Evolutionary conservation across 805 yeast species (phyloP), one percentile per base, ranked within the genome.

Genomic region (Candida multigemmis): DNA sequence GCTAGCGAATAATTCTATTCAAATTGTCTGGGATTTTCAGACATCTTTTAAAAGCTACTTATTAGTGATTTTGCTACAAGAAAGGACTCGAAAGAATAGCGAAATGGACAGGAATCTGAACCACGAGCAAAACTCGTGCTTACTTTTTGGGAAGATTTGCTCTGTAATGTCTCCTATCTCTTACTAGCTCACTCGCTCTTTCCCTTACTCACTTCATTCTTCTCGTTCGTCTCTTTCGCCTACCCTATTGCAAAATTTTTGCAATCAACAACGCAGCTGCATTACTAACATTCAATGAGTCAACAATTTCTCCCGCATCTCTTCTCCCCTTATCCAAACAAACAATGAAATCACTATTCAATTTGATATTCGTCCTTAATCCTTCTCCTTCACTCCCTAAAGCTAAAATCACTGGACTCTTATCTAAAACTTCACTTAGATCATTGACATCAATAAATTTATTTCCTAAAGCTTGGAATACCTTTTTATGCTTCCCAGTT

Each of bases 331-430:
- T 50, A 9, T 48, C 53, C 24, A 71, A 44, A 1, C 61, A 58
- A 10, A 68, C 69, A 26, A 68, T 47, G 34, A 42, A 60, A 30
- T 78, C 81, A 26, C 83, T 71, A 39, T 72, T 58, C 28, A 71
- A 54, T 34, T 71, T 57, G 38, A 86, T 42, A 24, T 73, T 68
- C 6, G 77, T 77, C 28, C 95, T 62, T 14, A 86, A 72, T 19
- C 96, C 96, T 5, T 60, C 62, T 7, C 93, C 93, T 53, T 86
- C 96, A 26, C 85, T 79, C 8, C 96, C 96, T 25, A 87, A 57
- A 1, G 85, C 80, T 26, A 86, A 53, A 35, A 87, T 42, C 19
- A 73, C 66, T 0, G 96, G 96, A 2, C 65, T 48, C 7, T 56
- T 41, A 3, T 53, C 48, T 19, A 74, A 44, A 19, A 77, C 39